Base-by-base conservation (phyloP, 768 basidiomycete genomes). In the Rhizopogon sp. region DNA sequence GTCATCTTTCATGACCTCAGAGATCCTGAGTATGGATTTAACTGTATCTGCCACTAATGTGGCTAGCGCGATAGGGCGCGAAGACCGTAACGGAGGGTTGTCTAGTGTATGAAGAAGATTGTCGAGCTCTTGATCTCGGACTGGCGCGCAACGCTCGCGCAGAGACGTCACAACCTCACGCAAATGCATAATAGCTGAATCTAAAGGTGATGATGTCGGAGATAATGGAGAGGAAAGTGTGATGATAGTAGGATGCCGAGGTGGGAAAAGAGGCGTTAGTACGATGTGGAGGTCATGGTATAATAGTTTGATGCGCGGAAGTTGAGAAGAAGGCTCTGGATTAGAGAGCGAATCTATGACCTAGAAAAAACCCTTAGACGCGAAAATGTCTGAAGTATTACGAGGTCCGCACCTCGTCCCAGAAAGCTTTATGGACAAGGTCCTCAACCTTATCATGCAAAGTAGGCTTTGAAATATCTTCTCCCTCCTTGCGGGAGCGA, bases 1-100 rank as follows among this genome's bases (percentile, higher is more conserved):
- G 61, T 90, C 88, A 29, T 78, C 71, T 64, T 82, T 86, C 84
- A 90, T 86, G n/a, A 72, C 67, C 41, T 85, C 81, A 0, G 80
- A 69, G 13, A 89, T 70, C 13, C 70, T 64, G 6, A 89, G 61
- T 43, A 82, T 76, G 3, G 72, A 70, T 56, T 72, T 80, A 31
- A 78, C 62, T 5, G 75, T 77, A 41, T 79, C 74, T 2, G 78
- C 62, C n/a, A 85, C 68, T 1, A 81, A 66, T 37, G 64, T 61
- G 7, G 87, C 80, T 5, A 85, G 72, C 9, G 69, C 60, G 28
- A 47, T 43, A 39, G 55, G 64, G 20, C 46, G 59, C n/a, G 66
- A 49, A 11, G 68, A 62, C 6, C 61, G 55, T 14, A 58, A 39
- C 28, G 66, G 61, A n/a, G 65, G 55, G 56, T 74, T 68, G 44